Evolutionary conservation across 1,139 yeast species (phyloP).

Genomic region (Pneumocystis jirovecii): DNA sequence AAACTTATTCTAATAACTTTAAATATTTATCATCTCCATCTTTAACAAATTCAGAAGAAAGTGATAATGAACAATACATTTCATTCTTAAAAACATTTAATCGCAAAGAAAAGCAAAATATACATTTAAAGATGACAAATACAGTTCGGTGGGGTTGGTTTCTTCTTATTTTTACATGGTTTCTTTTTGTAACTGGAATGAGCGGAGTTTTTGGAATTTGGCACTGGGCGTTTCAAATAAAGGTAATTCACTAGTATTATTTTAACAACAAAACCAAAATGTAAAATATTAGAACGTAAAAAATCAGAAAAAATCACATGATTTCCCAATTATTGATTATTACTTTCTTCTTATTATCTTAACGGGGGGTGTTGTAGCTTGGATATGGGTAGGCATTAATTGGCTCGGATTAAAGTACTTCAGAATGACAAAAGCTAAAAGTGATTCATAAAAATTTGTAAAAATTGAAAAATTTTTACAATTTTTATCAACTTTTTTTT

Average conservation of each 20-base stretch:
- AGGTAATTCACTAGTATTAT: not conserved
- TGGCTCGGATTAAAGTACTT: not conserved
- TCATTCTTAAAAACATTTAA: not conserved
- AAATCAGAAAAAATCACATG: not conserved
- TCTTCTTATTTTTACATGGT: not conserved
- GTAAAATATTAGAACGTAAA: not conserved
- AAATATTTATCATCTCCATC: not conserved
- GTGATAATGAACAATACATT: not conserved
- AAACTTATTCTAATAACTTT: not conserved
- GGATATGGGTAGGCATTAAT: constrained; percentile 1
- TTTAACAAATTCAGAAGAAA: not conserved
- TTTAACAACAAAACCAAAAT: not conserved
- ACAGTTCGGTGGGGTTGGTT: not conserved
- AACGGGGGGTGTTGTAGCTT: not conserved
- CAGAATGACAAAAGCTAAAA: not conserved
- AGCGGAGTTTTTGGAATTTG: not conserved
- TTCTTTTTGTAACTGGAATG: constrained; percentile 1
- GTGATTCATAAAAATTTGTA: not conserved
- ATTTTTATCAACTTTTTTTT: not conserved
- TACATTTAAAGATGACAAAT: not conserved
- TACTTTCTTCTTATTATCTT: not conserved
- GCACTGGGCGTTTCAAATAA: not conserved
- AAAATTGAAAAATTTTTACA: not conserved
- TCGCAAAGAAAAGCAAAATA: not conserved
- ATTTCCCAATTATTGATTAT: constrained; percentile 1